Evolutionary conservation across 495 filamentous ascomycete genomes (phyloP).

Genomic region (Bryoglossum gracile): DNA sequence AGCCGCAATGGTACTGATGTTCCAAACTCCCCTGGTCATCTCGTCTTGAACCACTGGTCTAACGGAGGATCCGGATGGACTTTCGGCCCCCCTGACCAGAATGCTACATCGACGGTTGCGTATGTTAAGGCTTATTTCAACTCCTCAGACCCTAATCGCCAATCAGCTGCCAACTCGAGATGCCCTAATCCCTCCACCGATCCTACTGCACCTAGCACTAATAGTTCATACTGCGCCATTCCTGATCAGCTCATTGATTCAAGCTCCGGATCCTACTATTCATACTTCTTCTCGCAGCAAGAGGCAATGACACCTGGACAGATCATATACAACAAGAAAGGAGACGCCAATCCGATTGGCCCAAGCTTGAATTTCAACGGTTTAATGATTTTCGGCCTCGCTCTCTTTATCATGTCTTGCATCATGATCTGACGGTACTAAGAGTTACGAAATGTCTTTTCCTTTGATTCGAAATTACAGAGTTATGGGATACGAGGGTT

Average conservation of each 20-base stretch:
- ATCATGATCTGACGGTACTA: too few species aligned
- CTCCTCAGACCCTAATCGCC: slow-evolving; percentile 41
- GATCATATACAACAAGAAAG: slow-evolving; percentile 37
- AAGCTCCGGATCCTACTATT: slow-evolving; percentile 34
- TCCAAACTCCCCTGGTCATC: slow-evolving; percentile 50
- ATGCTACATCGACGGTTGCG: slow-evolving; percentile 51
- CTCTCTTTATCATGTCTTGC: too few species aligned
- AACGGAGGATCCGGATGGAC: slow-evolving; percentile 67
- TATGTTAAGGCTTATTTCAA: slow-evolving; percentile 79
- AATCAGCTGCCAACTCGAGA: slow-evolving; percentile 37
- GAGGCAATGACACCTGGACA: slow-evolving; percentile 52
- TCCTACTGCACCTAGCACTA: too few species aligned
- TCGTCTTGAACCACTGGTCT: slow-evolving; percentile 70
- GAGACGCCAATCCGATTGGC: too few species aligned
- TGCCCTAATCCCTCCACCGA: slow-evolving; percentile 39
- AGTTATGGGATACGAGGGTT: too few species aligned
- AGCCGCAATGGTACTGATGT: slow-evolving; percentile 48
- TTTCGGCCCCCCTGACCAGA: slow-evolving; percentile 53
- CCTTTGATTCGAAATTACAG: too few species aligned
- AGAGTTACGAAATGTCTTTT: too few species aligned
- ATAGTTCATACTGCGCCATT: slow-evolving; percentile 47
- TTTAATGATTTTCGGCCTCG: too few species aligned
- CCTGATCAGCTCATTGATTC: slow-evolving; percentile 44
- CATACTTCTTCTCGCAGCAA: slow-evolving; percentile 49
- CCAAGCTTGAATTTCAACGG: too few species aligned